phyloP scores from a whole-genome alignment of 1,284 basidiomycete species.

The Sanguinoderma infundibulare region DNA sequence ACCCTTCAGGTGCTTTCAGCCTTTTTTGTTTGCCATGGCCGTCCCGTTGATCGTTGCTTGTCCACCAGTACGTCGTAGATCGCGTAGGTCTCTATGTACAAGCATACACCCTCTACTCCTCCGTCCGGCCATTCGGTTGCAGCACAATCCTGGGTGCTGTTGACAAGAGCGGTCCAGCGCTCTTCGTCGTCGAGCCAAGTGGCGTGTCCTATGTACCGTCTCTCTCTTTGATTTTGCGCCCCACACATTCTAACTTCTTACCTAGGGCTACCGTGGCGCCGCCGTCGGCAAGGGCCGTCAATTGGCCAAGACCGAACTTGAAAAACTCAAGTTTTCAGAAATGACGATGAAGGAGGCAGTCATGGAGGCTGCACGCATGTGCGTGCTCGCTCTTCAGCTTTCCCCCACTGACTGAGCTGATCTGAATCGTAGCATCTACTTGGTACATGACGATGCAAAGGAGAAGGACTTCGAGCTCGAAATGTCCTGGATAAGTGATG shows the following conservation, averaged over 20 bases:
- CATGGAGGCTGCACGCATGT: slow-evolving; percentile 94
- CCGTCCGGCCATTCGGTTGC: slow-evolving; percentile 96
- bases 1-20: slow-evolving; percentile 74
- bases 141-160: slow-evolving; percentile 91
- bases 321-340: slow-evolving; percentile 89
- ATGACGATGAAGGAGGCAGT: slow-evolving; percentile 87
- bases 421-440: slow-evolving; percentile 78
- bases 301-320: slow-evolving; percentile 97
- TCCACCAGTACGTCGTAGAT: slow-evolving; percentile 76
- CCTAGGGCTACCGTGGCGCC: slow-evolving; percentile 88
- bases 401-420: not conserved
- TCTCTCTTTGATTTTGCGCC: not conserved
- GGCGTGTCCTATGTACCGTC: slow-evolving; percentile 82
- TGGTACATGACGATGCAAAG: slow-evolving; percentile 97
- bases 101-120: slow-evolving; percentile 97
- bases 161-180: slow-evolving; percentile 87
- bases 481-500: slow-evolving; percentile 94
- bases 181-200: slow-evolving; percentile 95
- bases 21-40: slow-evolving; percentile 15
- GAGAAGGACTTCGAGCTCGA: slow-evolving; percentile 99
- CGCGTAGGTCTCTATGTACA: slow-evolving; percentile 91
- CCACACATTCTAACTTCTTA: not conserved
- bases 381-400: slow-evolving; percentile 37
- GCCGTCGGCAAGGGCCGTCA: slow-evolving; percentile 97
- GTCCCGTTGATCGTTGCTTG: slow-evolving; percentile 5